Conservation (phyloP, 768 basidiomycete genomes). For the Boletus rufocinnamomeus region DNA sequence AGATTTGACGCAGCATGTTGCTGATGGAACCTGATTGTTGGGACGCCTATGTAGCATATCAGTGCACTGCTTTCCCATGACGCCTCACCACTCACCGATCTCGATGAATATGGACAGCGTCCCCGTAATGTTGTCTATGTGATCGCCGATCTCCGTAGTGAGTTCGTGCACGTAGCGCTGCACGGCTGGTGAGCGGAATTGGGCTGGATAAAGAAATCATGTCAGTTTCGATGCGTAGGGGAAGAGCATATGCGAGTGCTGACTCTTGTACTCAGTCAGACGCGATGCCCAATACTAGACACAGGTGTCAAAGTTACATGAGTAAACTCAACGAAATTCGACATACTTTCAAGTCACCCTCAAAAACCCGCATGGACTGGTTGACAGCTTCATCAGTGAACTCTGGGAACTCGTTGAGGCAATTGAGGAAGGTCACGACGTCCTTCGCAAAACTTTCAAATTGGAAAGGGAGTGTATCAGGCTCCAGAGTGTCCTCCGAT, state of each 20-base stretch:
- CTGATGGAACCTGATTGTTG: constrained; percentile 56
- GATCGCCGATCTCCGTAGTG: constrained; percentile 52
- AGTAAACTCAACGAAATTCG: background rate
- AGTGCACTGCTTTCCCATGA: constrained; percentile 22
- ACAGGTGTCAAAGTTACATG: constrained; percentile 13
- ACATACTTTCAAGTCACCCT: constrained; percentile 51
- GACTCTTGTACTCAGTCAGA: constrained; percentile 48
- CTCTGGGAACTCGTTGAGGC: constrained; percentile 58
- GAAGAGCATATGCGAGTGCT: constrained; percentile 5
- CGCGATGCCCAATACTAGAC: constrained; percentile 57
- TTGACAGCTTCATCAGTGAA: constrained; percentile 56
- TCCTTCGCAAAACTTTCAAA: constrained; percentile 49
- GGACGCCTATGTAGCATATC: constrained; percentile 46
- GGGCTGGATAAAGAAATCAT: constrained; percentile 34
- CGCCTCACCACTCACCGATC: constrained; percentile 43
- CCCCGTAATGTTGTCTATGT: constrained; percentile 52
- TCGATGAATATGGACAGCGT: constrained; percentile 56
- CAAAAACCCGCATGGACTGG: constrained; percentile 48
- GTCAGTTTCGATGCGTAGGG: constrained; percentile 9
- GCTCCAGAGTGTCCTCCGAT: constrained; percentile 45
- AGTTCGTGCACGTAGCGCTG: constrained; percentile 58
- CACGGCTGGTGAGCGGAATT: constrained; percentile 54
- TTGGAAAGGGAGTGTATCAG: constrained; percentile 50
- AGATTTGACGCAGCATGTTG: constrained; percentile 52
- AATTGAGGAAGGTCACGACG: constrained; percentile 52